Base-by-base conservation (phyloP, 352 stramenopile species). In the Phytophthora lateralis region DNA sequence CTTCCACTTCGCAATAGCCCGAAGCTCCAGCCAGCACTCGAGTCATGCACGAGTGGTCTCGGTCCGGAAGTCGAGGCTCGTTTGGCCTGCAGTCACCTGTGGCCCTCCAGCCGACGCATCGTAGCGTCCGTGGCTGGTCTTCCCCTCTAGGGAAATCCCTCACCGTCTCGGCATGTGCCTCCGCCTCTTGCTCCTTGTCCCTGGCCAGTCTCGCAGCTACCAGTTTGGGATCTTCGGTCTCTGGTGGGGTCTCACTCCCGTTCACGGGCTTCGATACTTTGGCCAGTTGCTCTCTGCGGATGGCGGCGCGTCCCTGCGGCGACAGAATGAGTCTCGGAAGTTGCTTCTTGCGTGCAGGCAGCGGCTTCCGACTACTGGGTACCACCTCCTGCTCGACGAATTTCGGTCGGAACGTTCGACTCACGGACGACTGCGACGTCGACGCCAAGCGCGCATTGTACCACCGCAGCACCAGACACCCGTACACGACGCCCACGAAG, bases 1-100 rank as follows among this genome's bases (percentile, higher is more conserved):
- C 60, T 26, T 66, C 43, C 34, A 87, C 60, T 48, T 78, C 69
- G 32, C 75, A 89, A 53, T 80, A 88, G 8, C 76, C 79, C 0
- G 68, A 68, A 15, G 50, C 65, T 15, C 71, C 68, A 27, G 39
- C 17, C 9, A 52, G 46, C 4, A 71, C 41, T 35, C 38, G 38
- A 1, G 49, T 52, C 29, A 48, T 27, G 26, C 63, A 72, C 18
- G 56, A 62, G 6, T 52, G 50, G 43, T 75, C 63, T 43, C 42
- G 26, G 14, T 47, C 48, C 10, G 57, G 57, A 7, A 55, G 8
- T 26, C 63, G 48, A 5, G 47, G 53, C 4, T 58, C 63, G 30
- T 55, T 66, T 15, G 63, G 68, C 32, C 30, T 60, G 52, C 53
- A 76, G 10, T 63, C 53, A 5, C 35, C 17, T 2, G 68, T 70